Conservation (phyloP, 495 filamentous ascomycete species). For the Aspergillus indologenus region DNA sequence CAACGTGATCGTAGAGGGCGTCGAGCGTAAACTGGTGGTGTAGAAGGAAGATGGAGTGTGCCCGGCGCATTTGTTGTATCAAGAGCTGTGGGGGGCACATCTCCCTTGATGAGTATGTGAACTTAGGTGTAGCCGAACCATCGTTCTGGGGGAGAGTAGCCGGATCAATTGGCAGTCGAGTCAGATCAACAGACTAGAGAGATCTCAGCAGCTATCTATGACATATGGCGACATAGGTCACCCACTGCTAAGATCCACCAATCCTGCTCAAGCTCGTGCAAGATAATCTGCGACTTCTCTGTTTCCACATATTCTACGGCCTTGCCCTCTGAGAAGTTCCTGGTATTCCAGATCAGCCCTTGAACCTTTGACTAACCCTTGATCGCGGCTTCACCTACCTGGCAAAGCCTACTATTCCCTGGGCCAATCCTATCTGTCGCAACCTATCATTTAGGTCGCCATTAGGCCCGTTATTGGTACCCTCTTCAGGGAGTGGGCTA, state of each 20-base stretch:
- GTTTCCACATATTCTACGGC: constrained; percentile 86
- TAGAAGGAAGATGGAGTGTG: constrained; percentile 79
- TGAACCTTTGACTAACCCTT: constrained; percentile 3
- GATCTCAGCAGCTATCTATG: constrained; percentile 21
- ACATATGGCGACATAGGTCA: constrained; percentile 19
- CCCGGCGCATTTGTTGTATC: constrained; percentile 74
- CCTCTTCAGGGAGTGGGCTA: constrained; percentile 41
- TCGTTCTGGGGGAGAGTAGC: constrained; percentile 21
- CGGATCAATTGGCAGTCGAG: constrained; percentile 44
- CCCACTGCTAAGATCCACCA: constrained; percentile 94
- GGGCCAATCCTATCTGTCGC: constrained; percentile 92
- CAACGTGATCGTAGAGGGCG: constrained; percentile 61
- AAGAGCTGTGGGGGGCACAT: constrained; percentile 78
- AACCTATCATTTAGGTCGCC: constrained; percentile 77
- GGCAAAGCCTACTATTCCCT: constrained; percentile 94
- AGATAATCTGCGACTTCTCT: constrained; percentile 75
- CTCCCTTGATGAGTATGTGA: constrained; percentile 84
- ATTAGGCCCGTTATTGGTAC: constrained; percentile 56
- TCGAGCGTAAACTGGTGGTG: constrained; percentile 74
- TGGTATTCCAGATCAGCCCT: constrained; percentile 24
- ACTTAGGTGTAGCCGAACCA: constrained; percentile 20
- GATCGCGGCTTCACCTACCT: constrained; percentile 42
- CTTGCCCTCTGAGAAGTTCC: constrained; percentile 74
- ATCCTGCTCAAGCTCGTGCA: constrained; percentile 78
- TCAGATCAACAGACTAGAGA: constrained; percentile 69